A percentile compares a stretch with the other conserved stretches of the same genome.
phyloP scores from a whole-genome alignment of 2,329 filamentous ascomycete genomes.

The Dactylellina parvicollis region DNA sequence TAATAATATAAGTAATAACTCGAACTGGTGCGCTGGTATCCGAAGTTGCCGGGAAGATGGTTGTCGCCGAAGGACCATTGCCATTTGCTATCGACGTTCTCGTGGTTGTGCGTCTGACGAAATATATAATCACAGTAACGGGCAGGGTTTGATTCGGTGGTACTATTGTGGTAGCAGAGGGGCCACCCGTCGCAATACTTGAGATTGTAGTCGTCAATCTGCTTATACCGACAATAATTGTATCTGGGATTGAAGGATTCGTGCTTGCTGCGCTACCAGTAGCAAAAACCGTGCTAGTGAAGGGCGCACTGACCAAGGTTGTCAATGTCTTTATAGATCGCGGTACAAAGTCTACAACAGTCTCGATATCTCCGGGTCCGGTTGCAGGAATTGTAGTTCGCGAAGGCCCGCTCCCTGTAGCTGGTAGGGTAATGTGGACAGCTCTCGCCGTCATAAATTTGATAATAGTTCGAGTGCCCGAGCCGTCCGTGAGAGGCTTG shows the following conservation, averaged over 20 bases:
- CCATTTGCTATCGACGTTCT: background rate
- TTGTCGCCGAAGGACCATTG: background rate
- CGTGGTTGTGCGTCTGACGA: background rate
- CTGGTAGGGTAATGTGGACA: background rate
- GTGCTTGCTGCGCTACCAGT: too few relatives aligned
- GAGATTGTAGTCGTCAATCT: too few relatives aligned
- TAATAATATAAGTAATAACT: background rate
- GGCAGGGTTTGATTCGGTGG: background rate
- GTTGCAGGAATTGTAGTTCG: too few relatives aligned
- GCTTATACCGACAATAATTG: too few relatives aligned
- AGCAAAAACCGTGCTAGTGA: too few relatives aligned
- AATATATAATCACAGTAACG: background rate
- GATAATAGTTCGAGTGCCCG: background rate
- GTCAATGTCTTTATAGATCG: too few relatives aligned
- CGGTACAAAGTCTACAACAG: too few relatives aligned
- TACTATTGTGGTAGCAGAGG: background rate
- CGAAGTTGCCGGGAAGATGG: background rate
- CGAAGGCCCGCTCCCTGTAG: background rate
- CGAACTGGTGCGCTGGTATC: background rate
- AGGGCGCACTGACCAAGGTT: too few relatives aligned
- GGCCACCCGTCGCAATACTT: too few relatives aligned
- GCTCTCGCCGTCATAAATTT: background rate
- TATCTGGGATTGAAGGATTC: too few relatives aligned
- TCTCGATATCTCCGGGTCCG: too few relatives aligned
- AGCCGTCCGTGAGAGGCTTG: background rate